A percentile compares a stretch with the other conserved stretches of the same genome.
Conservation (phyloP, 257 asterid species). For the Lycium barbarum region DNA sequence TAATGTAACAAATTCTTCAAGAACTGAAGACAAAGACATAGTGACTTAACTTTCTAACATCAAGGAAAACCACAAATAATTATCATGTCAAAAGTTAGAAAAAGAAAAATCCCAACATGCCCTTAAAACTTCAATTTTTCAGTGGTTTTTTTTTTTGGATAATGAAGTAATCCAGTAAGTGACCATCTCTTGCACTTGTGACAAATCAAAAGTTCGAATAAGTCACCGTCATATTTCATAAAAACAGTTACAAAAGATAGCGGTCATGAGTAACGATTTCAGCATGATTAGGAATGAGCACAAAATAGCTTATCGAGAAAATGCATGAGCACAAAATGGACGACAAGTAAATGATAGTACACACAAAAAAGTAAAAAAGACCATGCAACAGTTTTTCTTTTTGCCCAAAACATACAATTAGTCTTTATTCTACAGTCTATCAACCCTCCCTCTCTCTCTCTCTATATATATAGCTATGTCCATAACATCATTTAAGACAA, state of each 20-base stretch:
- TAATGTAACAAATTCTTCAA: no score
- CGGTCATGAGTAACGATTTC: not conserved
- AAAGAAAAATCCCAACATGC: not conserved
- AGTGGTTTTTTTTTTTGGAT: no score
- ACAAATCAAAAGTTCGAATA: no score
- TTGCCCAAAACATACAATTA: not conserved
- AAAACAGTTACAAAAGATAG: not conserved
- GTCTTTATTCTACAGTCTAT: not conserved
- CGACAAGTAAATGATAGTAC: not conserved
- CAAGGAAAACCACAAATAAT: not conserved
- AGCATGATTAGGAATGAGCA: not conserved
- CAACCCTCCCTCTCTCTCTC: no score
- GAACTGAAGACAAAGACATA: not conserved
- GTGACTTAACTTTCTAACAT: not conserved
- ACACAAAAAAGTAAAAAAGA: not conserved
- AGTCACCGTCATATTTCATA: not conserved
- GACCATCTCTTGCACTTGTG: no score
- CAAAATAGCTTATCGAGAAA: not conserved
- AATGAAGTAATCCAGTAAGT: not conserved
- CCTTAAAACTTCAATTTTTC: not conserved
- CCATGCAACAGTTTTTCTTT: not conserved
- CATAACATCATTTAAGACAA: slow-evolving; percentile 13
- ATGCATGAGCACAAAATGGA: not conserved
- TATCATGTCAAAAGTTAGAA: no score
- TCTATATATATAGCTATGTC: not conserved